These are phyloP conservation scores for Trichophyton verrucosum DNA, from an alignment of 2,329 filamentous ascomycete species.

Conservation along the genomic window DNA sequence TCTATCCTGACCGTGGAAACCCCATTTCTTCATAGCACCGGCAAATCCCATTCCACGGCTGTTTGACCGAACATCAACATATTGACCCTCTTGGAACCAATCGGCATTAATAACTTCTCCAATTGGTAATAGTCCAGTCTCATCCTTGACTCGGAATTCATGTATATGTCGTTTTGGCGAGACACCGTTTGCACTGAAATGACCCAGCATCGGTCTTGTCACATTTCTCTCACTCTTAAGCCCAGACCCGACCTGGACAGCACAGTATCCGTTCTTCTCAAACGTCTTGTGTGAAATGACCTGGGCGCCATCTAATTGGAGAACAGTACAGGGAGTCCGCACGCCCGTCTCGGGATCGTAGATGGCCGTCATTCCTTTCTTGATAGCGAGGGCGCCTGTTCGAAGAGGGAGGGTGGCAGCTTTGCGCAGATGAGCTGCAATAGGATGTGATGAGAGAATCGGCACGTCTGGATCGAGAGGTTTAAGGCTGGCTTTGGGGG, in stretches of 20 bases:
- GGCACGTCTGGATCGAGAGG: slow-evolving; percentile 40
- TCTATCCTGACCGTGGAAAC: slow-evolving; percentile 75
- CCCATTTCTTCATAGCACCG: slow-evolving; percentile 95
- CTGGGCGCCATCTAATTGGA: slow-evolving; percentile 87
- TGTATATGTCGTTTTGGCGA: slow-evolving; percentile 71
- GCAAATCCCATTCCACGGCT: slow-evolving; percentile 85
- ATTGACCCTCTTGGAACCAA: slow-evolving; percentile 86
- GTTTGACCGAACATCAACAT: slow-evolving; percentile 69
- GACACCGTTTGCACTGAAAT: slow-evolving; percentile 71
- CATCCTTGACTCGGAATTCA: slow-evolving; percentile 74
- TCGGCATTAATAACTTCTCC: slow-evolving; percentile 68
- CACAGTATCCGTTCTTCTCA: slow-evolving; percentile 76
- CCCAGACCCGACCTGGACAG: slow-evolving; percentile 77
- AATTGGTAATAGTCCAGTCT: slow-evolving; percentile 59
- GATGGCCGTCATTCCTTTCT: slow-evolving; percentile 91
- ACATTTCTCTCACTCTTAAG: slow-evolving; percentile 62
- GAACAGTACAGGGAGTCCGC: slow-evolving; percentile 75
- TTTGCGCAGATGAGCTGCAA: slow-evolving; percentile 49
- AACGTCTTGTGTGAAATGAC: slow-evolving; percentile 78
- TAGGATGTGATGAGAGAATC: slow-evolving; percentile 43
- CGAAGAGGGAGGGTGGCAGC: slow-evolving; percentile 50
- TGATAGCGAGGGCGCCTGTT: slow-evolving; percentile 71
- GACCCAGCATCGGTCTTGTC: slow-evolving; percentile 70
- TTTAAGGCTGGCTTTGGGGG: slow-evolving; percentile 41
- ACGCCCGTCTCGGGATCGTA: slow-evolving; percentile 64